These are phyloP conservation scores for Xerocomellus intermedius DNA, from an alignment of 768 basidiomycete genomes.

Conservation along the genomic window DNA sequence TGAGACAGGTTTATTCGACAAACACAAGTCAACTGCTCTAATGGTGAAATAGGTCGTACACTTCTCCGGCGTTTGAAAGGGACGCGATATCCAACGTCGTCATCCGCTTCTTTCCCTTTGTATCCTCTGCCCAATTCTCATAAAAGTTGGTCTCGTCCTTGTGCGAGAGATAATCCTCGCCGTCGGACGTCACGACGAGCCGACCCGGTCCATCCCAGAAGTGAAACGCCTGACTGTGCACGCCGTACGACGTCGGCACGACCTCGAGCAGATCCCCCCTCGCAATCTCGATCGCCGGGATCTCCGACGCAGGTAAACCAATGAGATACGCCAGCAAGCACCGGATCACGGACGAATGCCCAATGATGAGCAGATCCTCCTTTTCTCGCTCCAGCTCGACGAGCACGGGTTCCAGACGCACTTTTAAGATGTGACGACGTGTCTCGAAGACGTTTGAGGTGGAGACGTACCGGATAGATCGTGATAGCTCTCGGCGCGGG, in stretches of 20 bases:
- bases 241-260: conserved; percentile 84
- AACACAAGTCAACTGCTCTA: not conserved
- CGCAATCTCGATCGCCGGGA: conserved; percentile 96
- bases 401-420: conserved; percentile 89
- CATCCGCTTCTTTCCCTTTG: conserved; percentile 53
- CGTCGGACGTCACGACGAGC: conserved; percentile 38
- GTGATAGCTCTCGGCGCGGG: conserved; percentile 96
- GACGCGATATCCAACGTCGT: conserved; percentile 33
- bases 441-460: not conserved
- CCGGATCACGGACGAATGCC: conserved; percentile 95
- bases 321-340: conserved; percentile 93
- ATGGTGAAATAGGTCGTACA: conserved; percentile 1
- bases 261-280: conserved; percentile 96
- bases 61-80: conserved; percentile 17
- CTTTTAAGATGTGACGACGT: conserved; percentile 40
- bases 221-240: conserved; percentile 85
- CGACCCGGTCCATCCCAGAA: conserved; percentile 90
- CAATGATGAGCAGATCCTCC: conserved; percentile 94
- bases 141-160: conserved; percentile 80
- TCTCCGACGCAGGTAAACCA: conserved; percentile 92
- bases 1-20: conserved; percentile 18
- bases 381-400: conserved; percentile 93
- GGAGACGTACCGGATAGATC: conserved; percentile 71
- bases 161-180: conserved; percentile 31
- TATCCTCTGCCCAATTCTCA: conserved; percentile 84